Base-by-base conservation (phyloP, 129 eudicot species). In the Escallonia rubra region DNA sequence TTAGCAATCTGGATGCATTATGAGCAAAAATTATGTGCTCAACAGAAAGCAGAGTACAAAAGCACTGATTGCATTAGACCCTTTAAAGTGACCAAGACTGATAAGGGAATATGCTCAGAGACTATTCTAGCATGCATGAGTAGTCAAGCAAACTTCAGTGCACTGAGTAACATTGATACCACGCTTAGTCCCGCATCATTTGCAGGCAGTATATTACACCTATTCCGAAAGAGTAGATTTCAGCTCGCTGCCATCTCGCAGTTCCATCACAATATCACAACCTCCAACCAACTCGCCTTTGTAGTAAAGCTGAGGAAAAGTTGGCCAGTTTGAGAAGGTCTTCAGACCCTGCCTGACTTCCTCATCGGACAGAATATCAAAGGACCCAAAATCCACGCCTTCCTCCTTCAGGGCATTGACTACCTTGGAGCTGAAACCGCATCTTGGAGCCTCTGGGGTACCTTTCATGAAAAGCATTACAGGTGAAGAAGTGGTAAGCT, bases 211-310 rank as follows among this genome's bases (percentile, higher is more conserved):
- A 42, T 16, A 44, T 5, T 8, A 42, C 39, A 57, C 45, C 75
- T 75, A 94, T 74, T 94, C 99, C 0, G 99, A 89, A 2, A 94
- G 76, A 23, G 99, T 89, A 39, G 90, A 79, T 71, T 79, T 83
- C 62, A 94, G 86, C 75, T 94, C 99, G n/a, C 93, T 89, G 4
- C 58, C 85, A 51, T 47, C 78, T 62, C 66, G 78, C 47, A 94
- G 78, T 80, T 94, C 98, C 86, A 93, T 41, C 60, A 93, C 71
- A 16, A 94, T 91, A 83, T 91, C 97, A 69, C 97, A 91, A 16
- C 97, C 97, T 76, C 97, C 97, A n/a, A 88, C 69, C 82, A 91
- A 70, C 84, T 91, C 97, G 5, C 97, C 97, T 73, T 91, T 91
- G 76, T 91, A 88, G 72, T 91, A 91, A 41, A 91, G 80, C 80